Evolutionary conservation across 371 early-diverging fungal genomes (phyloP).

Genomic region (Mortierella sp.): DNA sequence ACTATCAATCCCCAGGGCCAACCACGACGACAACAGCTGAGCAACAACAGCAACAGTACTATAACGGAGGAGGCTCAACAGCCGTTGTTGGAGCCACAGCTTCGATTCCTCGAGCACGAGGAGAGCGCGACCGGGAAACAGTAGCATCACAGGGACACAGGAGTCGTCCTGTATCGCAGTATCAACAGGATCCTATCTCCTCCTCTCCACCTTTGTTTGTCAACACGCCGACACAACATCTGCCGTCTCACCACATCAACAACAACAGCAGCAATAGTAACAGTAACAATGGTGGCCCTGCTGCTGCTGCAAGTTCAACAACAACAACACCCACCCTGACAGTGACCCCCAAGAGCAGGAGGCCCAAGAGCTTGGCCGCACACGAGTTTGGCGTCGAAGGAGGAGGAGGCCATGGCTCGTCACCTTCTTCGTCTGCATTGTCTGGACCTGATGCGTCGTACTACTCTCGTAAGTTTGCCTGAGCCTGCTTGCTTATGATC

Average conservation of each 20-base stretch:
- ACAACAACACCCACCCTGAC: constrained; percentile 7
- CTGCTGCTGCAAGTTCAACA: no score
- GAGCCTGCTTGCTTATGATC: not conserved
- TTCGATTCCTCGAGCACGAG: constrained; percentile 6
- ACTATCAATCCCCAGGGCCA: constrained; percentile 11
- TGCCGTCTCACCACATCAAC: constrained; percentile 6
- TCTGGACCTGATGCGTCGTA: constrained; percentile 25
- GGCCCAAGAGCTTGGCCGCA: constrained; percentile 50
- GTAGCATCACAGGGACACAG: constrained; percentile 10
- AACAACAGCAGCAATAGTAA: constrained; percentile 25
- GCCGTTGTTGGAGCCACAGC: not conserved
- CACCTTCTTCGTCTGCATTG: constrained; percentile 3
- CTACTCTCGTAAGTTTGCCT: constrained; percentile 32
- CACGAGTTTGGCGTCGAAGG: constrained; percentile 34
- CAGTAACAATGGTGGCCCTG: constrained; percentile 15
- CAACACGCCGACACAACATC: not conserved
- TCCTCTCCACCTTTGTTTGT: constrained; percentile 2
- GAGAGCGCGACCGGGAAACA: constrained; percentile 1
- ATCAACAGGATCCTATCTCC: constrained; percentile 5
- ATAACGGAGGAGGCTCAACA: not conserved
- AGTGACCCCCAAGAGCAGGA: constrained; percentile 30
- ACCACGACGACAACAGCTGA: not conserved
- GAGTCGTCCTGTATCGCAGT: constrained; percentile 11
- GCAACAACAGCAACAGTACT: constrained; percentile 2
- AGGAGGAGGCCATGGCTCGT: constrained; percentile 20